Percentiles rank a stretch among this genome's conserved stretches.
Conservation (phyloP, 1,139 yeast species). For the Diutina mesorugosa region DNA sequence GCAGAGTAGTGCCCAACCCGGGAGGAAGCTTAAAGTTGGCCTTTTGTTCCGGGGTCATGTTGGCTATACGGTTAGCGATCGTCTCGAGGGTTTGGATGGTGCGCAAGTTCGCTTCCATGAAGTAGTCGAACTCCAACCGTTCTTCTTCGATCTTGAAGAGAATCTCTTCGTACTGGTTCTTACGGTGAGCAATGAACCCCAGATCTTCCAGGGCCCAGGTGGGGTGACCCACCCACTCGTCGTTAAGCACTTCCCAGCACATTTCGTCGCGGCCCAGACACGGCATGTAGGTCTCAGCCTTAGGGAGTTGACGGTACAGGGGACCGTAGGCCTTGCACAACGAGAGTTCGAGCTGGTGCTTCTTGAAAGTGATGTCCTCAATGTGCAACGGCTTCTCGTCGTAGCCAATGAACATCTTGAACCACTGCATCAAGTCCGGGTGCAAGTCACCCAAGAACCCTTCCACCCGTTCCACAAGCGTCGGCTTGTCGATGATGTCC, state of each 20-base stretch:
- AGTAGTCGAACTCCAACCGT: slow-evolving; percentile 91
- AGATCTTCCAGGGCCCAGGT: slow-evolving; percentile 99
- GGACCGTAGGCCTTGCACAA: slow-evolving; percentile 88
- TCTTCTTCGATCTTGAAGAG: slow-evolving; percentile 93
- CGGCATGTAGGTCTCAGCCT: slow-evolving; percentile 92
- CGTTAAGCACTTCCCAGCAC: slow-evolving; percentile 98
- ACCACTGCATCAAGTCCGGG: slow-evolving; percentile 78
- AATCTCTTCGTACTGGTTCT: slow-evolving; percentile 94
- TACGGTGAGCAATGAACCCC: slow-evolving; percentile 94
- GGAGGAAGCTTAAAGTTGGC: slow-evolving; percentile 78
- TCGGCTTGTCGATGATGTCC: slow-evolving; percentile 73
- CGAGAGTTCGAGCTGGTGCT: slow-evolving; percentile 80
- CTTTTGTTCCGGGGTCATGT: slow-evolving; percentile 86
- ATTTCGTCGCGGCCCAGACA: slow-evolving; percentile 97
- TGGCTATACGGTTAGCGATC: slow-evolving; percentile 85
- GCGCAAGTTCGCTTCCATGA: slow-evolving; percentile 88
- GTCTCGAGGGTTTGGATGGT: slow-evolving; percentile 94
- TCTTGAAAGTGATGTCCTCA: slow-evolving; percentile 79
- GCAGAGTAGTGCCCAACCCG: slow-evolving; percentile 84
- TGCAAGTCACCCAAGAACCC: slow-evolving; percentile 69
- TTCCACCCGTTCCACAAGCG: slow-evolving; percentile 75
- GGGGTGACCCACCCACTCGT: slow-evolving; percentile 99
- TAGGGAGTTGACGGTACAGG: slow-evolving; percentile 84
- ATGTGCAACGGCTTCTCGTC: slow-evolving; percentile 67
- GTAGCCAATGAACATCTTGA: slow-evolving; percentile 81